These are phyloP conservation scores for Trichoderma sp. DNA, from an alignment of 2,329 filamentous ascomycete species.

Conservation along the genomic window DNA sequence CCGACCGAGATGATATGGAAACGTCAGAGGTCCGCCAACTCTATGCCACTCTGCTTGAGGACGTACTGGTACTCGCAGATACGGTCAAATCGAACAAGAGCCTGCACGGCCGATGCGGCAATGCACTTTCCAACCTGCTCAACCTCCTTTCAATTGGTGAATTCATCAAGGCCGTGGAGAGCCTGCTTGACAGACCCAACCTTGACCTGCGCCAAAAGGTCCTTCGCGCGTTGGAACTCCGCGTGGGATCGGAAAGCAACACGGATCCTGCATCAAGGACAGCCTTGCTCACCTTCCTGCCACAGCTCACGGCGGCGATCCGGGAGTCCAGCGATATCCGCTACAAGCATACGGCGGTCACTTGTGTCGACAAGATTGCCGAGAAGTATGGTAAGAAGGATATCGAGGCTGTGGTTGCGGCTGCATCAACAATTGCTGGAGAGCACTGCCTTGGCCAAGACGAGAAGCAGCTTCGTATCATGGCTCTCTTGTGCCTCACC, in stretches of 20 bases:
- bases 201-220: constrained; percentile 76
- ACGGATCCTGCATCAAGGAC: constrained; percentile 65
- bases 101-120: constrained; percentile 59
- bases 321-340: constrained; percentile 67
- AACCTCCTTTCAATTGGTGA: constrained; percentile 81
- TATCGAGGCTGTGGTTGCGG: constrained; percentile 68
- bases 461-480: constrained; percentile 70
- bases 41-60: constrained; percentile 67
- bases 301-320: constrained; percentile 74
- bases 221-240: constrained; percentile 73
- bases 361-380: constrained; percentile 86
- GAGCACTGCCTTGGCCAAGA: constrained; percentile 71
- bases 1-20: constrained; percentile 63
- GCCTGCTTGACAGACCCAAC: constrained; percentile 72
- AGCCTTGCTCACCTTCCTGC: constrained; percentile 74
- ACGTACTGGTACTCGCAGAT: constrained; percentile 64
- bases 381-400: constrained; percentile 97
- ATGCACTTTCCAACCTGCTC: constrained; percentile 75
- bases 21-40: constrained; percentile 63
- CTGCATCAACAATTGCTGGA: constrained; percentile 74
- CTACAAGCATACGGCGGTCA: constrained; percentile 81
- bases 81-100: constrained; percentile 55
- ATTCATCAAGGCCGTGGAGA: constrained; percentile 84
- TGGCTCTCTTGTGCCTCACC: constrained; percentile 84
- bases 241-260: constrained; percentile 70